Percentiles rank a stretch among this genome's conserved stretches.
Conservation (phyloP, 495 filamentous ascomycete genomes). For the Mycothermus thermophilus region DNA sequence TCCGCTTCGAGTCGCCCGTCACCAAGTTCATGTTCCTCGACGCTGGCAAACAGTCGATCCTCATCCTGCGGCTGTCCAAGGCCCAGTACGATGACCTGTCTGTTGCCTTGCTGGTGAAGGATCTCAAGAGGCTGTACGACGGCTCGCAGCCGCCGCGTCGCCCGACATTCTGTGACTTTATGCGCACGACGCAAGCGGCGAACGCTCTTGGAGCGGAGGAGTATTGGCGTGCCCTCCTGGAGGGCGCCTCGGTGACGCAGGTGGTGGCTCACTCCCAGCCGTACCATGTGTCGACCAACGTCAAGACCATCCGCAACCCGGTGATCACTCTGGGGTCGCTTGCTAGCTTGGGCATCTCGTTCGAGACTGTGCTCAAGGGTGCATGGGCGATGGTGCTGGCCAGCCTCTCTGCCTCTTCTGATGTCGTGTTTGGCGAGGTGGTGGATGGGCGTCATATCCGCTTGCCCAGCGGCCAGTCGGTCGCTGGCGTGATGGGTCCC, state of each 20-base stretch:
- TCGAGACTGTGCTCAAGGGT: conserved; percentile 32
- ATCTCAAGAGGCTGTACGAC: conserved; percentile 31
- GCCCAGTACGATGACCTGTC: conserved; percentile 35
- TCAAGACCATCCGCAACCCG: conserved; percentile 23
- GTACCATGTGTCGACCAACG: conserved; percentile 19
- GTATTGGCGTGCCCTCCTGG: conserved; percentile 30
- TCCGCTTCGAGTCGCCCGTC: conserved; percentile 27
- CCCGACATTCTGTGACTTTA: conserved; percentile 30
- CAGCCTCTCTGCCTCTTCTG: conserved; percentile 27
- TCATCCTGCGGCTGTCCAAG: conserved; percentile 30
- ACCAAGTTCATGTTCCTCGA: conserved; percentile 36
- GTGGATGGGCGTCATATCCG: conserved; percentile 34
- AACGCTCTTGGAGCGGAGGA: conserved; percentile 24
- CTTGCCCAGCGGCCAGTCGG: conserved; percentile 20
- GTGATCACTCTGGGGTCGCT: conserved; percentile 23
- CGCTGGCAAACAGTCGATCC: conserved; percentile 30
- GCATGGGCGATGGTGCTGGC: conserved; percentile 37
- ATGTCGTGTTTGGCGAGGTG: conserved; percentile 37
- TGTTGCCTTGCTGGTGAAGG: conserved; percentile 26
- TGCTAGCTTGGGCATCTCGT: conserved; percentile 18
- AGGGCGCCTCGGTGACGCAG: conserved; percentile 29
- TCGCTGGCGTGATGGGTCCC: conserved; percentile 31
- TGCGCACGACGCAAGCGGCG: conserved; percentile 22
- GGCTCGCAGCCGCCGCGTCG: conserved; percentile 20
- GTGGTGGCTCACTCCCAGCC: conserved; percentile 28